Evolutionary conservation across 176 grass and related monocot species (phyloP).

Genomic region (Secale cereale): DNA sequence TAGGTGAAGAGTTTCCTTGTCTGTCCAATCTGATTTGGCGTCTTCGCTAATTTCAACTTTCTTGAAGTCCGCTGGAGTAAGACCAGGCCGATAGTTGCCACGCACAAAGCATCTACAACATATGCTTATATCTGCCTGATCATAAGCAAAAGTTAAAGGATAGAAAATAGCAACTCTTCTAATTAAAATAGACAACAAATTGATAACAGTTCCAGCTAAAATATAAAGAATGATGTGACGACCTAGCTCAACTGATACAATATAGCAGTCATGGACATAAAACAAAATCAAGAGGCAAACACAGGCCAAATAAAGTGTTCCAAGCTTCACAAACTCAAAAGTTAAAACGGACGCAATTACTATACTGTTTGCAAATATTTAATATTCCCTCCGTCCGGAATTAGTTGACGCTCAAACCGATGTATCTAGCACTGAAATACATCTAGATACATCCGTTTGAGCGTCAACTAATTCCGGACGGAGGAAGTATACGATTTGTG

Average conservation of each 20-base stretch:
- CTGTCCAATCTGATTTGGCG: conserved; percentile 85
- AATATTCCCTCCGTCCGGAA: neutral
- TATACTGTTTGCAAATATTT: neutral
- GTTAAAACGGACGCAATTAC: neutral
- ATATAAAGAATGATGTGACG: neutral
- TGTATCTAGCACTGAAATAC: too few species aligned
- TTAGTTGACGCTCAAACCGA: too few species aligned
- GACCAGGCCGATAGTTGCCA: conserved; percentile 83
- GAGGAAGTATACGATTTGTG: neutral
- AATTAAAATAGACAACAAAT: conserved; percentile 3
- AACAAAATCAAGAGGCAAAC: neutral
- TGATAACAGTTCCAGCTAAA: neutral
- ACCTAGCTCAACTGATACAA: neutral
- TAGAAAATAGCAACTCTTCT: neutral
- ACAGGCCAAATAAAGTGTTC: neutral
- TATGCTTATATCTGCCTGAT: conserved; percentile 82
- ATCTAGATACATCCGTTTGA: too few species aligned
- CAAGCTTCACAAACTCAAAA: neutral
- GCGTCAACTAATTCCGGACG: too few species aligned
- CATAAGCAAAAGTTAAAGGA: conserved; percentile 28
- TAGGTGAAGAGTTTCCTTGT: conserved; percentile 97
- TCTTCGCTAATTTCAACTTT: conserved; percentile 82
- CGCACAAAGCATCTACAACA: conserved; percentile 83
- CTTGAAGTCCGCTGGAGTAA: conserved; percentile 80
- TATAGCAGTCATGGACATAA: neutral